Conservation (phyloP, 768 basidiomycete species). For the Pisolithus orientalis region DNA sequence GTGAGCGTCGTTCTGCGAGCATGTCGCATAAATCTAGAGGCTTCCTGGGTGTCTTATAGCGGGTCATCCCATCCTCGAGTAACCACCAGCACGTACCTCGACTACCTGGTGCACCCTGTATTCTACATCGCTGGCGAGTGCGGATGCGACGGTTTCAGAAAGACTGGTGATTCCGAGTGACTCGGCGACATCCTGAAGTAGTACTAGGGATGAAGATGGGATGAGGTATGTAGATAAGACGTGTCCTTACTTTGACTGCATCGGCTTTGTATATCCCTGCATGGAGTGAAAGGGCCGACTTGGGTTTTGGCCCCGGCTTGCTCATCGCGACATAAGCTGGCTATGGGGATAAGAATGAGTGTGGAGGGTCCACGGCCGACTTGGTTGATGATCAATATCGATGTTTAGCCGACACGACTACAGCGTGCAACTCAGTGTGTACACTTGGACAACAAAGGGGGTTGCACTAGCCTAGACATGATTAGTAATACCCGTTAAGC, state of each 20-base stretch:
- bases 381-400: too few relatives aligned
- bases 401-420: too few relatives aligned
- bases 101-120: conserved; percentile 93
- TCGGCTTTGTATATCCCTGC: conserved; percentile 61
- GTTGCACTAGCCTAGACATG: too few relatives aligned
- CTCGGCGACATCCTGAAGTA: conserved; percentile 80
- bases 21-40: conserved; percentile 94
- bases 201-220: conserved; percentile 3
- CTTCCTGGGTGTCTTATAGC: conserved; percentile 47
- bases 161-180: conserved; percentile 71
- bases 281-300: conserved; percentile 41
- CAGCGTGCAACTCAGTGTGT: too few relatives aligned
- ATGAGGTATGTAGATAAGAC: conserved; percentile 5
- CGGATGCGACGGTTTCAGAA: conserved; percentile 71
- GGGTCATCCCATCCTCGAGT: neutral
- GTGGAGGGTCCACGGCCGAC: too few relatives aligned
- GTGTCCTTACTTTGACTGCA: conserved; percentile 47
- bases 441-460: too few relatives aligned
- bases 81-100: conserved; percentile 48
- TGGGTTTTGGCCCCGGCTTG: conserved; percentile 43
- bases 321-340: conserved; percentile 16
- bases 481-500: too few relatives aligned
- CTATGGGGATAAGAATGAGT: too few relatives aligned
- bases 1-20: conserved; percentile 85
- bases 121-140: conserved; percentile 93